These are phyloP conservation scores for Aschersonia sp. DNA, from an alignment of 2,329 filamentous ascomycete species.

Conservation along the genomic window DNA sequence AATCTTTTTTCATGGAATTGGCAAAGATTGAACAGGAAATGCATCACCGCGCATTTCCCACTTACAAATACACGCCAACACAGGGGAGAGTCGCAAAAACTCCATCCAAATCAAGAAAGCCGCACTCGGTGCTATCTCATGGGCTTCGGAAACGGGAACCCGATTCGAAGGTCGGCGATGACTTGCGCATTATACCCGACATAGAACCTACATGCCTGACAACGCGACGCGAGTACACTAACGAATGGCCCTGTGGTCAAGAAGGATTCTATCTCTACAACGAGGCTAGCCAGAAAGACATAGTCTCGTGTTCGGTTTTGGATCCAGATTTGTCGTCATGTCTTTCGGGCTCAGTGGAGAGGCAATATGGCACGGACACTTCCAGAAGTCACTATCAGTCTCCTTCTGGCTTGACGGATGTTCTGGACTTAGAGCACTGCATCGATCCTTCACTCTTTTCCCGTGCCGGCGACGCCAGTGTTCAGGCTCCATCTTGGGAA, in stretches of 20 bases:
- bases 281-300: too few relatives aligned
- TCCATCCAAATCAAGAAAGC: not conserved
- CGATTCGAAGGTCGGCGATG: not conserved
- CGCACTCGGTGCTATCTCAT: slow-evolving; percentile 27
- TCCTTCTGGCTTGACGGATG: not conserved
- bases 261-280: too few relatives aligned
- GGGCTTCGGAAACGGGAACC: slow-evolving; percentile 8
- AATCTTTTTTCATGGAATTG: slow-evolving; percentile 62
- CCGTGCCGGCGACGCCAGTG: not conserved
- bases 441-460: slow-evolving; percentile 4
- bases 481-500: not conserved
- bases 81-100: slow-evolving; percentile 36
- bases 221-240: too few relatives aligned
- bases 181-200: not conserved
- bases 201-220: too few relatives aligned
- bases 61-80: slow-evolving; percentile 86
- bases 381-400: too few relatives aligned
- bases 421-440: slow-evolving; percentile 1
- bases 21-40: slow-evolving; percentile 72
- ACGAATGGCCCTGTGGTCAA: too few relatives aligned
- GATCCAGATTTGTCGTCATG: too few relatives aligned
- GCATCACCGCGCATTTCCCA: slow-evolving; percentile 72
- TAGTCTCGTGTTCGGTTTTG: too few relatives aligned
- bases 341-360: too few relatives aligned
- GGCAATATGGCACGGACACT: too few relatives aligned